Conservation (phyloP, 305 asterid genomes). For the Solanum hybrid region DNA sequence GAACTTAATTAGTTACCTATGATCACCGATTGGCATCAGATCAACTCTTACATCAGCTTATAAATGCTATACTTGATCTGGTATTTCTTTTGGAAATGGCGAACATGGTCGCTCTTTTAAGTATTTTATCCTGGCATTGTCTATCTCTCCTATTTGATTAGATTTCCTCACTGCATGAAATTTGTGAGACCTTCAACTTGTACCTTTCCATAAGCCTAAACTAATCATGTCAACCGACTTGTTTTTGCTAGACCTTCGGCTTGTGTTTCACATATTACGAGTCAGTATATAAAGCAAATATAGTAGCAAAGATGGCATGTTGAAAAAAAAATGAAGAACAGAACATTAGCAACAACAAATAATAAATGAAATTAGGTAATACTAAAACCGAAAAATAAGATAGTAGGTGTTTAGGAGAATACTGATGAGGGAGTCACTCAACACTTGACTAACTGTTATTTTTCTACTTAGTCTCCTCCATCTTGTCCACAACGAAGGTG, state of each 20-base stretch:
- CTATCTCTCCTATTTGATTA: neutral
- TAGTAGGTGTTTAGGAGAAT: neutral
- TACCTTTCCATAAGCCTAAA: neutral
- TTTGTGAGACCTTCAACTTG: neutral
- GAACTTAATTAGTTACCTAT: neutral
- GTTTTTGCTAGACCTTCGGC: neutral
- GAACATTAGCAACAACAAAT: neutral
- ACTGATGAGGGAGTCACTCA: neutral
- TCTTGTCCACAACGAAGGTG: neutral
- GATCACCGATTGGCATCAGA: neutral
- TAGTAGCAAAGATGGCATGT: neutral
- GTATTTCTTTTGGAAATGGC: neutral
- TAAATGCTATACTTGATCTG: neutral
- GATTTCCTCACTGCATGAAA: neutral
- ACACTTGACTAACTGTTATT: neutral
- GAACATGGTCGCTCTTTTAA: neutral
- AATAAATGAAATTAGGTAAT: neutral
- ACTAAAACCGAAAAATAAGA: neutral
- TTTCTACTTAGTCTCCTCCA: rapidly evolving
- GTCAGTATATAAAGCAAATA: neutral
- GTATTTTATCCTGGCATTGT: neutral
- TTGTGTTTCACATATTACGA: neutral
- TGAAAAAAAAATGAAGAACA: neutral
- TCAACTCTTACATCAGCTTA: neutral
- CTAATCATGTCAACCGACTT: neutral